Conservation (phyloP, 2,329 filamentous ascomycete species). For the Berkeleyomyces basicola region DNA sequence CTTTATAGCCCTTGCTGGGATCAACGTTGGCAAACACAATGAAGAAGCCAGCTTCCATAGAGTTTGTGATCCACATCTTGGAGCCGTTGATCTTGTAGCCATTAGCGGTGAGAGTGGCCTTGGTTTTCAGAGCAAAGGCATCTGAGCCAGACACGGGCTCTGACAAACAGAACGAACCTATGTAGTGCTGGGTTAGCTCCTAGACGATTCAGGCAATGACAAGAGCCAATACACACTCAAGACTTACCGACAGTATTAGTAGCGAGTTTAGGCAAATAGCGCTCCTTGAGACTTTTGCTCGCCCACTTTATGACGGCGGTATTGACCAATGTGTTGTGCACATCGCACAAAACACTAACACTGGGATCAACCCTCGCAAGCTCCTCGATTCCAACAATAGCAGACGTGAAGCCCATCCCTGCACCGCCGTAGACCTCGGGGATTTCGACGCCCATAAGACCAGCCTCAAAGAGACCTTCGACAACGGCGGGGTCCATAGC, state of each 20-base stretch:
- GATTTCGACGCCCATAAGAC: constrained; percentile 93
- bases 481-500: constrained; percentile 77
- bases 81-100: constrained; percentile 78
- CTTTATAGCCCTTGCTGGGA: constrained; percentile 83
- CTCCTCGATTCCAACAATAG: constrained; percentile 94
- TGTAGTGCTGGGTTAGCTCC: not conserved
- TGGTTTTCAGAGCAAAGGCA: constrained; percentile 86
- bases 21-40: constrained; percentile 96
- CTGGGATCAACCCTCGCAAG: constrained; percentile 85
- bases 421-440: constrained; percentile 93
- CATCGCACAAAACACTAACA: constrained; percentile 87
- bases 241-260: constrained; percentile 57
- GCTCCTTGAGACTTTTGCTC: constrained; percentile 58
- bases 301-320: constrained; percentile 80
- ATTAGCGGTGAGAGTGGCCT: constrained; percentile 64
- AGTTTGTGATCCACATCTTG: constrained; percentile 99
- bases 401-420: constrained; percentile 96
- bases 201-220: not conserved
- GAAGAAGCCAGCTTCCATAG: constrained; percentile 83
- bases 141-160: constrained; percentile 89
- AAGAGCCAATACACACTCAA: not conserved
- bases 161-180: constrained; percentile 71
- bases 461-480: constrained; percentile 91
- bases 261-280: constrained; percentile 77
- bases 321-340: constrained; percentile 96